Conservation (phyloP, 2,329 filamentous ascomycete species). For the Phoma herbarum region DNA sequence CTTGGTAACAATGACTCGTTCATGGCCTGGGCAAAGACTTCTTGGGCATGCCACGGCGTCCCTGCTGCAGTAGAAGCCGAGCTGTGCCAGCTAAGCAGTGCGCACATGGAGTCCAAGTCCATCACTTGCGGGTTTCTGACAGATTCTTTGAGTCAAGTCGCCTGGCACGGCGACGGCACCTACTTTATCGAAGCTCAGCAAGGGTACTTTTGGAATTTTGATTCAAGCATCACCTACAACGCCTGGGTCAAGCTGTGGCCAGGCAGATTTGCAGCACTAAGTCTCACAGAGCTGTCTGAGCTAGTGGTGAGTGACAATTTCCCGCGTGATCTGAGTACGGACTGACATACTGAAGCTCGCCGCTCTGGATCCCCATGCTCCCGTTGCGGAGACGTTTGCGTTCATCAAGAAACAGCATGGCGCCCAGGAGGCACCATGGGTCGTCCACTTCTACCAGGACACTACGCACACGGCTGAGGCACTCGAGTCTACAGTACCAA, state of each 20-base stretch:
- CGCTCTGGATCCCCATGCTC: slow-evolving; percentile 32
- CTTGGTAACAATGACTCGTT: slow-evolving; percentile 37
- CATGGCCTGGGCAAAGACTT: slow-evolving; percentile 31
- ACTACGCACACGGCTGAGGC: slow-evolving; percentile 22
- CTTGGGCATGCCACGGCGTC: slow-evolving; percentile 31
- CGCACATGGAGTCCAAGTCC: not conserved
- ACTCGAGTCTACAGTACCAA: not conserved
- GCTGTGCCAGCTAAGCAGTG: slow-evolving; percentile 21
- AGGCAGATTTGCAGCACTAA: not conserved
- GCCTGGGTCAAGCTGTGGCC: slow-evolving; percentile 36
- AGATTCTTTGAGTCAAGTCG: slow-evolving; percentile 19
- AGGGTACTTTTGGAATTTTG: slow-evolving; percentile 24
- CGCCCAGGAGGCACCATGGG: slow-evolving; percentile 25
- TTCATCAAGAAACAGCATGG: slow-evolving; percentile 37
- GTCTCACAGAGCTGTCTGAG: slow-evolving; percentile 15
- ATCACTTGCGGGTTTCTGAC: slow-evolving; percentile 25
- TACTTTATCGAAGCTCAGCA: slow-evolving; percentile 28
- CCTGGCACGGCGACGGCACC: slow-evolving; percentile 36
- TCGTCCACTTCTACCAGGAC: slow-evolving; percentile 32
- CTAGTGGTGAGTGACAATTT: slow-evolving; percentile 30
- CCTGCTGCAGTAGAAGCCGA: slow-evolving; percentile 19
- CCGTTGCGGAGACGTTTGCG: slow-evolving; percentile 32
- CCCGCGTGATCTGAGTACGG: not conserved
- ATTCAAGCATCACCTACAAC: slow-evolving; percentile 10
- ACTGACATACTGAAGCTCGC: slow-evolving; percentile 32